phyloP scores from a whole-genome alignment of 2,329 filamentous ascomycete species.

The Ophiostoma sp. region DNA sequence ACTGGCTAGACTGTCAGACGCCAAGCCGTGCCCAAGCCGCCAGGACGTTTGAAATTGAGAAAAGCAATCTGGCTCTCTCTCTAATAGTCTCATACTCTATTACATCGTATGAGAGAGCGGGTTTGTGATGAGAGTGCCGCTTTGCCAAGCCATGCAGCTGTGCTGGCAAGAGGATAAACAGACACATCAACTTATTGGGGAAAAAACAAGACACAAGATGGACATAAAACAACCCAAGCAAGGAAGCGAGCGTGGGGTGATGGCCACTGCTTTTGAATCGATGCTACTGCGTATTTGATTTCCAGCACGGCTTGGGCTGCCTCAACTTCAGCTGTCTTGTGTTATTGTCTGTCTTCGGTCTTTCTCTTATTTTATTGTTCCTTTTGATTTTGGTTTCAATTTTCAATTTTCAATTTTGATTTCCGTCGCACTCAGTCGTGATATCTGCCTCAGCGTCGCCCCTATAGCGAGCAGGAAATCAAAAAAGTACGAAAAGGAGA shows the following conservation, averaged over 20 bases:
- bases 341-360: not conserved
- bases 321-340: not conserved
- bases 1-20: not conserved
- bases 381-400: not conserved
- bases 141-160: not conserved
- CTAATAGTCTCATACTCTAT: too few species aligned
- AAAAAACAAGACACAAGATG: not conserved
- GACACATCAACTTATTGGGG: not conserved
- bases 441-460: not conserved
- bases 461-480: not conserved
- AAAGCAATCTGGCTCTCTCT: too few species aligned
- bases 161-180: not conserved
- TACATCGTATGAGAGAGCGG: not conserved
- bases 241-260: not conserved
- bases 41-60: not conserved
- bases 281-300: not conserved
- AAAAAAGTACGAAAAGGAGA: not conserved
- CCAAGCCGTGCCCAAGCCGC: slow-evolving; percentile 4
- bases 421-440: not conserved
- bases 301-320: not conserved
- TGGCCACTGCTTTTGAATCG: not conserved
- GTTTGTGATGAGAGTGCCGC: not conserved
- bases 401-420: not conserved
- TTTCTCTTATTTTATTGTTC: not conserved
- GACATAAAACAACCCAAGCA: not conserved